Evolutionary conservation across 129 eudicot species (phyloP).

Genomic region (Ambrosia artemisiifolia): DNA sequence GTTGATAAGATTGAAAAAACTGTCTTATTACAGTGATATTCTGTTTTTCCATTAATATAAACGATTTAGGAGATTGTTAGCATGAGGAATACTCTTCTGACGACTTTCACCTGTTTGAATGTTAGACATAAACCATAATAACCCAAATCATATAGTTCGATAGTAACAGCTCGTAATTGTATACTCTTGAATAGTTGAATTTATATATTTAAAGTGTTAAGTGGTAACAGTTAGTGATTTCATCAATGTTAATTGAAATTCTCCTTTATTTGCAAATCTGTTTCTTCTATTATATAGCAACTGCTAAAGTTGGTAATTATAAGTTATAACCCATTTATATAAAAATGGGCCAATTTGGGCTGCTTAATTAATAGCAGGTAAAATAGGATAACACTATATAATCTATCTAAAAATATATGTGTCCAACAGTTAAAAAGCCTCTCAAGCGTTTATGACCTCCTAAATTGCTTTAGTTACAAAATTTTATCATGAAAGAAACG

Average conservation of each 20-base stretch:
- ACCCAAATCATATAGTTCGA: background rate
- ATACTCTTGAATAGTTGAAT: background rate
- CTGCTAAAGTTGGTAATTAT: background rate
- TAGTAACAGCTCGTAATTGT: background rate
- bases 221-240: background rate
- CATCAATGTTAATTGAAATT: background rate
- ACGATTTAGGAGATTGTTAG: background rate
- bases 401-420: background rate
- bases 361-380: background rate
- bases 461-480: background rate
- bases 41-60: background rate
- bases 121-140: background rate
- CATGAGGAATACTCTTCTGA: background rate
- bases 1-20: background rate
- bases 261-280: background rate
- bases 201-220: background rate
- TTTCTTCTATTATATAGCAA: background rate
- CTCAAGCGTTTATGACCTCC: background rate
- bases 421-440: background rate
- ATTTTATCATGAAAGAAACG: background rate
- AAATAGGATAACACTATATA: background rate
- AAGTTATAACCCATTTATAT: background rate
- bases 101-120: constrained; percentile 7
- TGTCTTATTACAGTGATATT: background rate
- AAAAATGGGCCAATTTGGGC: background rate